Conservation (phyloP, 441 rosid species). For the Flueggea neowawraea region DNA sequence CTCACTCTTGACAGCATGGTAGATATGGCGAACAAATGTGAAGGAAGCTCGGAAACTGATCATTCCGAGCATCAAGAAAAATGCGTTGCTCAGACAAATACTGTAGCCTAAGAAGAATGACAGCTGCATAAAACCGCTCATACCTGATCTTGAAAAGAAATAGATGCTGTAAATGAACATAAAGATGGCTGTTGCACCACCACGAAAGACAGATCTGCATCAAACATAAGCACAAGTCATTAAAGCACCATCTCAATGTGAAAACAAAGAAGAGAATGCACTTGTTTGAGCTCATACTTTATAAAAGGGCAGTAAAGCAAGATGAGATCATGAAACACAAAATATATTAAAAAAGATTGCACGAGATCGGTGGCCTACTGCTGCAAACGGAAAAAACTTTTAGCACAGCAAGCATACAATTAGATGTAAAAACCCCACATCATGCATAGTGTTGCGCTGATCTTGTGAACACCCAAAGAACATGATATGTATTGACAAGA, state of each 20-base stretch:
- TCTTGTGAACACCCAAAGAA: too few relatives aligned
- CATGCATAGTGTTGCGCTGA: too few relatives aligned
- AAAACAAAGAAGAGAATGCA: neutral
- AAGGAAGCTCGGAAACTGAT: slow-evolving; percentile 62
- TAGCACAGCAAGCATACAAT: too few relatives aligned
- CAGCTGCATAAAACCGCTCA: slow-evolving; percentile 71
- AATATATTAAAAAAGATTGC: too few relatives aligned
- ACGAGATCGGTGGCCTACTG: too few relatives aligned
- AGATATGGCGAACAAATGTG: slow-evolving; percentile 53
- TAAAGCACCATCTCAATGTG: neutral
- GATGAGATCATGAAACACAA: too few relatives aligned
- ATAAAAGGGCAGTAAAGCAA: too few relatives aligned
- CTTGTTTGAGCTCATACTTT: too few relatives aligned
- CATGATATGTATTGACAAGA: too few relatives aligned
- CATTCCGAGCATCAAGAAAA: slow-evolving; percentile 69
- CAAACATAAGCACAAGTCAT: neutral
- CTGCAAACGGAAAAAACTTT: too few relatives aligned
- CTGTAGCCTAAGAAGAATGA: slow-evolving; percentile 71
- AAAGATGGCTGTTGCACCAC: slow-evolving; percentile 62
- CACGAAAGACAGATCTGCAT: slow-evolving; percentile 64
- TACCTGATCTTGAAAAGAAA: slow-evolving; percentile 60
- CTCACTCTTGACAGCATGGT: slow-evolving; percentile 67
- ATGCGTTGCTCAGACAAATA: slow-evolving; percentile 64
- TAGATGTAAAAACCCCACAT: too few relatives aligned
- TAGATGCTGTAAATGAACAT: slow-evolving; percentile 68